These are phyloP conservation scores for Ceratocystis albifundus DNA, from an alignment of 2,329 filamentous ascomycete genomes.

Conservation along the genomic window DNA sequence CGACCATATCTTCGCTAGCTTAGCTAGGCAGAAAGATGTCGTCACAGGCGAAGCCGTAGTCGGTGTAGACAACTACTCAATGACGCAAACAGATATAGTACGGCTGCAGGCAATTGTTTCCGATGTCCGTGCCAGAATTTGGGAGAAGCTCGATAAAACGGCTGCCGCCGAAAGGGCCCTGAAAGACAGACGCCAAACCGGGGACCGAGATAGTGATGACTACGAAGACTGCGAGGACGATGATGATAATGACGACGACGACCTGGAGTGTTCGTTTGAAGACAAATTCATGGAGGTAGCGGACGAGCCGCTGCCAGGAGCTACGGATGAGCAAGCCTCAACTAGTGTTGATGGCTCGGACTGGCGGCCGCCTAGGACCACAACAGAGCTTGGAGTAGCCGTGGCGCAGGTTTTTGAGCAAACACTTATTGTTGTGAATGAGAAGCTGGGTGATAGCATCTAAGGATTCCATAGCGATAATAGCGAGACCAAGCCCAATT, in stretches of 20 bases:
- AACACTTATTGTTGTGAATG: conserved; percentile 63
- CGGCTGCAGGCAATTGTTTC: conserved; percentile 73
- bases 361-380: conserved; percentile 17
- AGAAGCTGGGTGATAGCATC: conserved; percentile 43
- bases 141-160: conserved; percentile 29
- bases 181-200: neutral
- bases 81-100: conserved; percentile 62
- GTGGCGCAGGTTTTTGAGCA: conserved; percentile 67
- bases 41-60: conserved; percentile 54
- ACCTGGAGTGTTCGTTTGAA: conserved; percentile 28
- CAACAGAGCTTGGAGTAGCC: conserved; percentile 50
- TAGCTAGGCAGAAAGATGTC: conserved; percentile 56
- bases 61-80: conserved; percentile 52
- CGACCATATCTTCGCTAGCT: conserved; percentile 69
- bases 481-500: neutral
- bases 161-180: neutral
- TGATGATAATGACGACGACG: conserved; percentile 13
- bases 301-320: conserved; percentile 26
- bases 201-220: neutral
- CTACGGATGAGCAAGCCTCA: neutral
- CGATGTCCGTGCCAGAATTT: conserved; percentile 55
- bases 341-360: conserved; percentile 17
- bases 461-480: neutral
- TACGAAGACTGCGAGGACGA: neutral
- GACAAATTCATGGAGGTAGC: conserved; percentile 31